These are phyloP conservation scores for Neolentinus lepideus DNA, from an alignment of 1,284 basidiomycete species.

Conservation along the genomic window DNA sequence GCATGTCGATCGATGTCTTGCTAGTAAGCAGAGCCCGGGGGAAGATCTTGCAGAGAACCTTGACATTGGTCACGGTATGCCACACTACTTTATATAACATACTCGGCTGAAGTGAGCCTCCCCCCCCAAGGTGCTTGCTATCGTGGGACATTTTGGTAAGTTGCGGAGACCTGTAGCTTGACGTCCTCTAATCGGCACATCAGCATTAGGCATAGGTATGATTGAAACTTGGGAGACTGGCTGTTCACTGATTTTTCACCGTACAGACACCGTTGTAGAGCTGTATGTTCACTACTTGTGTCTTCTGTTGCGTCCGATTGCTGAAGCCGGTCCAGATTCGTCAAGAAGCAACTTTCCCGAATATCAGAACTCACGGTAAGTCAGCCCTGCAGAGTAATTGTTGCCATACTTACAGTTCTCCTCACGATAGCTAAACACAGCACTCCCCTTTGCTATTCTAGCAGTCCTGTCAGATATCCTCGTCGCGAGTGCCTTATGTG, in stretches of 20 bases:
- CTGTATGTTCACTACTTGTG: background rate
- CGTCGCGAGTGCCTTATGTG: conserved; percentile 11
- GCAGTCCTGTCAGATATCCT: conserved; percentile 13
- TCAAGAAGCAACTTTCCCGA: background rate
- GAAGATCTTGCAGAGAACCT: conserved; percentile 5
- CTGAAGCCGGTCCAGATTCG: background rate
- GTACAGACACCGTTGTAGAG: background rate
- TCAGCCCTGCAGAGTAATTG: background rate
- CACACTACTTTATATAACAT: background rate
- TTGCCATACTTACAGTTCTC: background rate
- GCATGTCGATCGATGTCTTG: background rate
- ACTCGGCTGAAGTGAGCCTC: background rate
- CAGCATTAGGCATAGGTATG: background rate
- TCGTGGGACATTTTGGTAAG: conserved; percentile 9
- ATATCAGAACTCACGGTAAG: background rate
- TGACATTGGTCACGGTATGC: conserved; percentile 11
- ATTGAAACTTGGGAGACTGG: background rate
- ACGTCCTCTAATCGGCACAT: background rate
- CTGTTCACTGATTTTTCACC: background rate
- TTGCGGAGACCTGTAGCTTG: background rate
- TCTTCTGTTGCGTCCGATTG: background rate
- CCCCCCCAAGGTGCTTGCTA: background rate
- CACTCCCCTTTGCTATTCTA: conserved; percentile 13
- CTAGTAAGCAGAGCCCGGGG: background rate
- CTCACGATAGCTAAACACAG: background rate